A percentile compares a stretch with the other conserved stretches of the same genome.
Conservation (phyloP, 495 filamentous ascomycete species). For the Tetracladium marchalianum region DNA sequence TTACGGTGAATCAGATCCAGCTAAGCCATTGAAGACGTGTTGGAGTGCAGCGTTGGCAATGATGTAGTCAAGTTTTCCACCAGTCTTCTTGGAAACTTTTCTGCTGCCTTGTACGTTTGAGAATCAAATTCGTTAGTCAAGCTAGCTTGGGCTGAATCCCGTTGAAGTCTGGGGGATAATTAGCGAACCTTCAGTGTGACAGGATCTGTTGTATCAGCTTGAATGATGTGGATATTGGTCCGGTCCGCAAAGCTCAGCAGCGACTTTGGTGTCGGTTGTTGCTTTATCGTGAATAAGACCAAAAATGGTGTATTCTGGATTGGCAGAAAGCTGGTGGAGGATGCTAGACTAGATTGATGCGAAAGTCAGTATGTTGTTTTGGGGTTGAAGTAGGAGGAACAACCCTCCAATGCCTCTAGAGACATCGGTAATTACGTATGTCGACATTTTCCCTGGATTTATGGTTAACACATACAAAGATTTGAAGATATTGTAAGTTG, state of each 20-base stretch:
- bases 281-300: constrained; percentile 34
- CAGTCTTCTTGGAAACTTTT: constrained; percentile 25
- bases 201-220: constrained; percentile 34
- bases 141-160: too few species aligned
- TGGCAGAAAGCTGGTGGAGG: constrained; percentile 25
- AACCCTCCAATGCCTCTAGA: constrained; percentile 32
- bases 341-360: constrained; percentile 26
- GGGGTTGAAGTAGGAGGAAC: neutral
- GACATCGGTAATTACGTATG: constrained; percentile 26
- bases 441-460: constrained; percentile 21
- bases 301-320: constrained; percentile 29
- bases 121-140: constrained; percentile 7
- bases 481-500: neutral
- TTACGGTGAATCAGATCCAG: constrained; percentile 17
- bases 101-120: constrained; percentile 23
- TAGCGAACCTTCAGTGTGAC: constrained; percentile 26
- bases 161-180: neutral
- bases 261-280: constrained; percentile 22
- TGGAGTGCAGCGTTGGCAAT: constrained; percentile 38
- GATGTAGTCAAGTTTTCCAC: constrained; percentile 38
- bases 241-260: constrained; percentile 21
- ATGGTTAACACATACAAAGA: too few species aligned
- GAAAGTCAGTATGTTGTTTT: neutral
- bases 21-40: constrained; percentile 1
- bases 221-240: constrained; percentile 33